Percentiles rank a stretch among this genome's conserved stretches.
Conservation (phyloP, 805 yeast genomes). For the Suhomyces tanzawaensis region DNA sequence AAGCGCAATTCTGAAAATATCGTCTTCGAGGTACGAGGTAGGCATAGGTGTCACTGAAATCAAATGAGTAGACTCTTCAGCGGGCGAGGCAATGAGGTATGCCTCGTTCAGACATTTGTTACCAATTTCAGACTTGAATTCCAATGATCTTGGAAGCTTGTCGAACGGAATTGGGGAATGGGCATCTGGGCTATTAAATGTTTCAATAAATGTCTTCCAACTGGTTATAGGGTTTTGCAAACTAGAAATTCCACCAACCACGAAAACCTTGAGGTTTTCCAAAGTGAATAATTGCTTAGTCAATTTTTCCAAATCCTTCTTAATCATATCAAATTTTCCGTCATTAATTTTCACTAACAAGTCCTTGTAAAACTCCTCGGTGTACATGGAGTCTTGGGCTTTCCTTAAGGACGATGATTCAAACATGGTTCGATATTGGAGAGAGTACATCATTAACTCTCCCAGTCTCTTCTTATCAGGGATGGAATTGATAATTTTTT, state of each 20-base stretch:
- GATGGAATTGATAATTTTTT: slow-evolving; percentile 56
- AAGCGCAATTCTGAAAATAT: slow-evolving; percentile 66
- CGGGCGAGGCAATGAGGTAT: slow-evolving; percentile 68
- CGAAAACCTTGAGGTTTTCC: slow-evolving; percentile 62
- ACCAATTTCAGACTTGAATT: slow-evolving; percentile 59
- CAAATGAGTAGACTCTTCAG: slow-evolving; percentile 78
- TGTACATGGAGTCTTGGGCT: slow-evolving; percentile 61
- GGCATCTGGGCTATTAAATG: slow-evolving; percentile 8
- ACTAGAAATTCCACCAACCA: slow-evolving; percentile 64
- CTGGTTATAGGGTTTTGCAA: slow-evolving; percentile 55
- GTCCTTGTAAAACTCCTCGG: slow-evolving; percentile 55
- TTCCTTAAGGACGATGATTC: slow-evolving; percentile 61
- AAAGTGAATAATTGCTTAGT: slow-evolving; percentile 52
- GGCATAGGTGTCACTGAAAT: slow-evolving; percentile 61
- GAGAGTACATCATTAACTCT: slow-evolving; percentile 59
- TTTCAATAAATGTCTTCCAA: slow-evolving; percentile 47
- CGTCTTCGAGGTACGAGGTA: slow-evolving; percentile 43
- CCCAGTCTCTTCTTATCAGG: slow-evolving; percentile 67
- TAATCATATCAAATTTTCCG: slow-evolving; percentile 50
- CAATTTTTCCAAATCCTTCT: slow-evolving; percentile 49
- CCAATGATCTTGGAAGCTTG: slow-evolving; percentile 51
- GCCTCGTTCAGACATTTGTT: slow-evolving; percentile 51
- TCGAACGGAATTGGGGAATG: slow-evolving; percentile 14
- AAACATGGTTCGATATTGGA: slow-evolving; percentile 53
- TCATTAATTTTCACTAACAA: slow-evolving; percentile 47